phyloP scores from a whole-genome alignment of 2,329 filamentous ascomycete species.

The Trichocomaceae sp. region DNA sequence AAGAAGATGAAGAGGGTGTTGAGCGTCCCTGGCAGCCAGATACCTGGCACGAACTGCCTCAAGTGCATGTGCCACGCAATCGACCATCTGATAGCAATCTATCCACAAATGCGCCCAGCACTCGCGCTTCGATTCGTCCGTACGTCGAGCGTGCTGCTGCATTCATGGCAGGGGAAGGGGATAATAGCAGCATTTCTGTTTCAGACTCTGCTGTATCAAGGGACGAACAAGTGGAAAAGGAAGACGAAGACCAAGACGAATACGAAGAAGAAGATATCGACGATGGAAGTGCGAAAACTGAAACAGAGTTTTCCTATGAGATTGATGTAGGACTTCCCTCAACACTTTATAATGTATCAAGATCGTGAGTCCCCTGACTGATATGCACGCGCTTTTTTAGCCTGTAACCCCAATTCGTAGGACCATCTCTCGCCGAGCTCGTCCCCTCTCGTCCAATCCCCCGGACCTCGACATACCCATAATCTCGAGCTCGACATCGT shows the following conservation, averaged over 20 bases:
- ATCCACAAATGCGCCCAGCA: slow-evolving; percentile 12
- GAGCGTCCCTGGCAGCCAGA: slow-evolving; percentile 12
- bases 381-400: not conserved
- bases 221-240: not conserved
- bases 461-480: slow-evolving; percentile 11
- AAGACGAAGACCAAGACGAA: not conserved
- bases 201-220: not conserved
- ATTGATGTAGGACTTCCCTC: not conserved
- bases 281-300: not conserved
- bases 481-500: not conserved
- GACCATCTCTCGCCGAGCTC: slow-evolving; percentile 8
- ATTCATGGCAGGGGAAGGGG: slow-evolving; percentile 8
- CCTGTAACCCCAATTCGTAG: not conserved
- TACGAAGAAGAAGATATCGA: not conserved
- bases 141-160: slow-evolving; percentile 8
- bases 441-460: slow-evolving; percentile 11
- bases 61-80: not conserved
- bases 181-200: not conserved
- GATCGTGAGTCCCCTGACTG: not conserved
- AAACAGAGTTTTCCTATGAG: not conserved
- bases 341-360: not conserved
- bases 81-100: slow-evolving; percentile 10
- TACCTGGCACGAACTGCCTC: slow-evolving; percentile 5
- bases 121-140: slow-evolving; percentile 12
- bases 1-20: not conserved